These are phyloP conservation scores for Metarhizium anisopliae DNA, from an alignment of 2,329 filamentous ascomycete genomes.

Conservation along the genomic window DNA sequence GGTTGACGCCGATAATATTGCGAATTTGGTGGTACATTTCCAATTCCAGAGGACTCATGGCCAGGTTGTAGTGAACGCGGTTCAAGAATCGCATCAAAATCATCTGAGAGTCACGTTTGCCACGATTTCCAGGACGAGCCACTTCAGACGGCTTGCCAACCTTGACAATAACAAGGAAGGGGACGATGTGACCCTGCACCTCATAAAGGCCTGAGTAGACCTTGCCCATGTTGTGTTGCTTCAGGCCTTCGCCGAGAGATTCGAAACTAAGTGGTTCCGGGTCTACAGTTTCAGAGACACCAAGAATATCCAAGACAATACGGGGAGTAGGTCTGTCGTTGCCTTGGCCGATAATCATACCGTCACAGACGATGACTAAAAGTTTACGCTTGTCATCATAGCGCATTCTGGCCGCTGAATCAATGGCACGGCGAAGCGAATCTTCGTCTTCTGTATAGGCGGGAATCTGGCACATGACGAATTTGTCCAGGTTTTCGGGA, in stretches of 20 bases:
- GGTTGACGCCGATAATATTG: conserved; percentile 98
- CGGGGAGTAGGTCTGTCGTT: conserved; percentile 93
- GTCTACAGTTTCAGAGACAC: conserved; percentile 86
- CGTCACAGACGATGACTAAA: conserved; percentile 85
- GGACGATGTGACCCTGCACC: conserved; percentile 95
- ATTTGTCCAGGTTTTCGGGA: conserved; percentile 96
- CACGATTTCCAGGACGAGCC: conserved; percentile 88
- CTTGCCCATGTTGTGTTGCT: conserved; percentile 99
- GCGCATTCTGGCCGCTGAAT: conserved; percentile 88
- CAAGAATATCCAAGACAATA: conserved; percentile 94
- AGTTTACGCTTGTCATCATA: conserved; percentile 99
- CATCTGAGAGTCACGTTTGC: conserved; percentile 99
- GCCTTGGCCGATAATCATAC: conserved; percentile 98
- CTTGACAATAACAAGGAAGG: conserved; percentile 95
- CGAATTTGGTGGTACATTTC: conserved; percentile 99
- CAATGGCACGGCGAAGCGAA: conserved; percentile 89
- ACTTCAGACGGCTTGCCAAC: conserved; percentile 97
- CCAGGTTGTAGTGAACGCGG: conserved; percentile 91
- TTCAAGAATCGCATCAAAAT: conserved; percentile 98
- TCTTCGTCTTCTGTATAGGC: conserved; percentile 99
- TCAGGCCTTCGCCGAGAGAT: conserved; percentile 86
- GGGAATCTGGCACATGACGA: conserved; percentile 94
- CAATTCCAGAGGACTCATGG: conserved; percentile 93
- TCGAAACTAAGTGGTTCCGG: conserved; percentile 96
- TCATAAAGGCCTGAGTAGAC: conserved; percentile 97